Base-by-base conservation (phyloP, 176 grass and related monocot species). In the Carex littledalei region DNA sequence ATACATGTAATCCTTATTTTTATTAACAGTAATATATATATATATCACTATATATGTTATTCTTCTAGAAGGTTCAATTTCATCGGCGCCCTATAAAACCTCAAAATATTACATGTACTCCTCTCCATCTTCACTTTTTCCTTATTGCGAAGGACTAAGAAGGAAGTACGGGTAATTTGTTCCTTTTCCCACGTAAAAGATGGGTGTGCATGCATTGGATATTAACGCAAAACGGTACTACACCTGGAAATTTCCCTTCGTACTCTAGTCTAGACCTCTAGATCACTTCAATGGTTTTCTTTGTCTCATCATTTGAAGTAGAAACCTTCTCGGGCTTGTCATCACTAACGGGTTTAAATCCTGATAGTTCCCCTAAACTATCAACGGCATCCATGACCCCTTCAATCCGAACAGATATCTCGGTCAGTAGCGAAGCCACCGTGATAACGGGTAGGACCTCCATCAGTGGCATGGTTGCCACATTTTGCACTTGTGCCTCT, bases 371-470 rank as follows among this genome's bases (percentile, higher is more conserved):
- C 1, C 89, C 88, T 62, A 98, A 86, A 24, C 39, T 81, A 65
- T 91, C 92, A 34, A 90, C 89, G 21, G 88, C 89, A 84, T 98
- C 89, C 0, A 90, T 84, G 1, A 94, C 86, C 64, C 43, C 84
- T 86, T 89, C 92, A 50, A 93, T 41, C 82, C 91, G 76, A 37
- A 81, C 31, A 21, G 95, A 91, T 84, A 93, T 87, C 84, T 98
- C 91, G 6, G 91, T 83, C 79, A 98, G 88, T 67, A 94, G 84
- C 6, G 92, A 87, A 34, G 89, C 78, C 63, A 87, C 79, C 1
- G 92, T 91, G 87, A 94, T 85, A 3, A 94, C 80, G 3, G 93
- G 91, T 85, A 93, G 80, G 45, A 80, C 85, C 26, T 91, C 92
- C 41, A 85, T 85, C 68, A 93, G 70, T 26, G 84, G 86, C 61